Evolutionary conservation across 1,139 yeast genomes (phyloP).

Genomic region (Dujonia santamariae): DNA sequence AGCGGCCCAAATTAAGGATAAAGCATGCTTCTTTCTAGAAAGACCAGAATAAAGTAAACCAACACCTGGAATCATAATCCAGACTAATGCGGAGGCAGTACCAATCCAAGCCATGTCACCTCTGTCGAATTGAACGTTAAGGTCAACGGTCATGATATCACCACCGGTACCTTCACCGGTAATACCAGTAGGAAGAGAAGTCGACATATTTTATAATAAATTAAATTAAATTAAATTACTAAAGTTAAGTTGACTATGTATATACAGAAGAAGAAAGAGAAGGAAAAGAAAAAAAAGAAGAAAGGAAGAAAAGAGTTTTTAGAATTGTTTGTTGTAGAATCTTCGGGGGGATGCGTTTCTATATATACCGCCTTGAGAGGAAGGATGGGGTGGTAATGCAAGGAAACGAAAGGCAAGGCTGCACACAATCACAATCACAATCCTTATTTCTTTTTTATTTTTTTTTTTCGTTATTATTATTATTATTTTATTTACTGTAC

Average conservation of each 20-base stretch:
- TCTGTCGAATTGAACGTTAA: slow-evolving; percentile 67
- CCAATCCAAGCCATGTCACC: slow-evolving; percentile 92
- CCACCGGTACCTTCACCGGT: slow-evolving; percentile 74
- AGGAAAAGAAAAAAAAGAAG: slow-evolving; percentile 1
- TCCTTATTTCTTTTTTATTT: no score
- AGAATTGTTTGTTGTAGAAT: no score
- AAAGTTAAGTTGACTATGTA: background rate
- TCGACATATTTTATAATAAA: background rate
- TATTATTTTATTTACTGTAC: no score
- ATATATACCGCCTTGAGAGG: no score
- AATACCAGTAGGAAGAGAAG: slow-evolving; percentile 21
- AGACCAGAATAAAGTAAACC: slow-evolving; percentile 89
- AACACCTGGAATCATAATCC: slow-evolving; percentile 95
- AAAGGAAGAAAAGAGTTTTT: background rate
- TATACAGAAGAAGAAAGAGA: background rate
- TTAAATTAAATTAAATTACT: background rate
- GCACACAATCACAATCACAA: no score
- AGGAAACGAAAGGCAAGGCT: no score
- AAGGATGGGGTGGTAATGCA: no score
- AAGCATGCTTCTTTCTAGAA: slow-evolving; percentile 88
- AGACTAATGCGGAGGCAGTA: slow-evolving; percentile 70
- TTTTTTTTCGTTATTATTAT: no score
- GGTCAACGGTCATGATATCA: slow-evolving; percentile 66
- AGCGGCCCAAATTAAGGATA: slow-evolving; percentile 90
- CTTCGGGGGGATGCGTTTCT: no score